Percentiles rank a stretch among this genome's conserved stretches.
These are phyloP conservation scores for Notholithocarpus densiflorus DNA, from an alignment of 306 rosid genomes.

Conservation along the genomic window DNA sequence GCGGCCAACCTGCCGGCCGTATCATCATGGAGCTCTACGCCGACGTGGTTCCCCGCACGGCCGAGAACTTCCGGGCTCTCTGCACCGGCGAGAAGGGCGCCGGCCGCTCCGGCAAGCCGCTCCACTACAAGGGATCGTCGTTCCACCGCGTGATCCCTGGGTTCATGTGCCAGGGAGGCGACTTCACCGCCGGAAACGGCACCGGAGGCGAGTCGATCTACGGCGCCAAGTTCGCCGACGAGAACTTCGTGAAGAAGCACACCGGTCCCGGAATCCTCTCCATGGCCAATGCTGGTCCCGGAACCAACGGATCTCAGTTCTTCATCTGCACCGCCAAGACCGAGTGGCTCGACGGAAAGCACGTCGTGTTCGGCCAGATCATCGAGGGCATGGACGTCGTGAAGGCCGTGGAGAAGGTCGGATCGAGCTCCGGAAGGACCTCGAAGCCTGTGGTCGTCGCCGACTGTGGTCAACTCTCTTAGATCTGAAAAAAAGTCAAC, in stretches of 20 bases:
- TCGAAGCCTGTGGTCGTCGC: slow-evolving; percentile 57
- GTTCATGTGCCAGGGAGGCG: slow-evolving; percentile 97
- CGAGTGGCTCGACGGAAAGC: slow-evolving; percentile 90
- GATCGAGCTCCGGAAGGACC: slow-evolving; percentile 58
- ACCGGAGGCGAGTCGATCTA: slow-evolving; percentile 96
- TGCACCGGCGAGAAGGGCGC: slow-evolving; percentile 93
- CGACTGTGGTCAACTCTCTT: slow-evolving; percentile 80
- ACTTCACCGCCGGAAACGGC: slow-evolving; percentile 91
- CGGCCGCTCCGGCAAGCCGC: slow-evolving; percentile 72
- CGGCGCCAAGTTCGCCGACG: slow-evolving; percentile 85
- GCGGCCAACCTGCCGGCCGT: slow-evolving; percentile 61
- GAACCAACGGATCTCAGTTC: slow-evolving; percentile 95
- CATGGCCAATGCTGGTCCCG: slow-evolving; percentile 91
- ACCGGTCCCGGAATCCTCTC: slow-evolving; percentile 81
- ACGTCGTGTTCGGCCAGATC: slow-evolving; percentile 85
- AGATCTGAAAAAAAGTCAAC: slow-evolving; percentile 16
- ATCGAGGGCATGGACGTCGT: slow-evolving; percentile 66
- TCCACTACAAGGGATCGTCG: slow-evolving; percentile 78
- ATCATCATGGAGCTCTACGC: slow-evolving; percentile 86
- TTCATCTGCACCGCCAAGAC: slow-evolving; percentile 84
- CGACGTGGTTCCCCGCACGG: slow-evolving; percentile 66
- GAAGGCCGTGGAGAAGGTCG: slow-evolving; percentile 70
- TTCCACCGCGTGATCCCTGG: slow-evolving; percentile 94
- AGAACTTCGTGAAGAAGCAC: slow-evolving; percentile 87
- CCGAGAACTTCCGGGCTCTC: slow-evolving; percentile 94